These are phyloP conservation scores for Penicillium sp. DNA, from an alignment of 2,329 filamentous ascomycete genomes.

Conservation along the genomic window DNA sequence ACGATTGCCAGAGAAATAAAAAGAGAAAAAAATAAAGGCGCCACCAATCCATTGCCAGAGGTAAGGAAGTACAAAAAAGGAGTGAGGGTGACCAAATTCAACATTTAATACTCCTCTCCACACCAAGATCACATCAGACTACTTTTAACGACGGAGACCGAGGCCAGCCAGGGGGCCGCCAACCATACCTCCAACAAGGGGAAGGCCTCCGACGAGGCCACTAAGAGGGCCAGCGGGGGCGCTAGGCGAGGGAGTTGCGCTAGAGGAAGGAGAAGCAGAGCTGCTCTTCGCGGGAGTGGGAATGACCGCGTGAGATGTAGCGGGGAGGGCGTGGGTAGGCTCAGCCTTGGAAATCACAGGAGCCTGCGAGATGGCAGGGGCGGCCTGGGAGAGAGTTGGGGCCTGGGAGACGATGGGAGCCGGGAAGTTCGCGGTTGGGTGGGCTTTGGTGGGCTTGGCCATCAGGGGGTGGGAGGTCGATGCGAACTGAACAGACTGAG, in stretches of 20 bases:
- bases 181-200: conserved; percentile 8
- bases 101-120: neutral
- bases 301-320: neutral
- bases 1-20: conserved; percentile 4
- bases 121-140: neutral
- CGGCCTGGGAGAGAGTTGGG: neutral
- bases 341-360: neutral
- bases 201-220: neutral
- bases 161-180: conserved; percentile 1
- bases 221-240: neutral
- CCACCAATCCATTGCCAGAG: conserved; percentile 3
- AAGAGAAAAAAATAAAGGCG: neutral
- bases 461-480: neutral
- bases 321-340: neutral
- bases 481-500: neutral
- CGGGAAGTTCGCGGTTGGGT: neutral
- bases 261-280: conserved; percentile 12
- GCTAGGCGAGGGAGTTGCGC: conserved; percentile 5
- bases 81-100: neutral
- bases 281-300: neutral
- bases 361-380: neutral
- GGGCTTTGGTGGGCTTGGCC: neutral
- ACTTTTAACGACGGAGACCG: conserved; percentile 3
- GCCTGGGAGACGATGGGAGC: conserved; percentile 2
- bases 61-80: conserved; percentile 9